Base-by-base conservation (phyloP, 1,139 yeast genomes). In the Suzukiozyma palmioleophila region DNA sequence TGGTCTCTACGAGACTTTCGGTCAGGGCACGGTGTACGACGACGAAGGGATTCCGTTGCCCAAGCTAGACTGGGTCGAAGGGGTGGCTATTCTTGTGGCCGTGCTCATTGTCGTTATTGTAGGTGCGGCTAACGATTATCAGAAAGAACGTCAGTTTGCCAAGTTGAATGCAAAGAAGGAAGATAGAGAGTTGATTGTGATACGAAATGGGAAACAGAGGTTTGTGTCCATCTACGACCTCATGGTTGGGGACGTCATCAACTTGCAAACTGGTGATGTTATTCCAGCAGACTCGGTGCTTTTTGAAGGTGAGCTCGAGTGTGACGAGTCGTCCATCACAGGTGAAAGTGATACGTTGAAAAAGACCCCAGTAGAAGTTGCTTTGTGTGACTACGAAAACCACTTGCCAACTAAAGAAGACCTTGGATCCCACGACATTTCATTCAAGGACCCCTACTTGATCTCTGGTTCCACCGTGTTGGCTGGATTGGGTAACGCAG, bases 41-140 rank as follows among this genome's bases (percentile, higher is more conserved):
- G 81, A 77, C 10, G 86, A 87, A 49, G 95, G 96, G 18, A 69
- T 77, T 18, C 68, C 77, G 14, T 57, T 81, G 40, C 96, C 96
- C 13, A 78, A 79, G 51, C 92, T 90, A 22, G 95, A 89, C 56
- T 89, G 97, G 97, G 96, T 94, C 36, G 99, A 92, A 67, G 99
- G 99, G 49, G 96, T 90, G 32, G 98, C 98, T 32, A 94, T 94
- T 56, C 76, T 94, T 50, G 86, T 84, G 14, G 99, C 99, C 13
- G 86, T 94, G 24, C 55, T 80, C 8, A 92, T 94, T 45, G 97
- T 94, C 31, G 96, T 94, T 5, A 50, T 87, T 3, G 98, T 94
- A 11, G 96, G 97, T 37, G 95, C 97, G 2, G 84, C 79, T 14
- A 94, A 94, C 60, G 98, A 94, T 62, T 94, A 86, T 69, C 97